Conservation (phyloP, 768 basidiomycete genomes). For the Arthromyces matolae region DNA sequence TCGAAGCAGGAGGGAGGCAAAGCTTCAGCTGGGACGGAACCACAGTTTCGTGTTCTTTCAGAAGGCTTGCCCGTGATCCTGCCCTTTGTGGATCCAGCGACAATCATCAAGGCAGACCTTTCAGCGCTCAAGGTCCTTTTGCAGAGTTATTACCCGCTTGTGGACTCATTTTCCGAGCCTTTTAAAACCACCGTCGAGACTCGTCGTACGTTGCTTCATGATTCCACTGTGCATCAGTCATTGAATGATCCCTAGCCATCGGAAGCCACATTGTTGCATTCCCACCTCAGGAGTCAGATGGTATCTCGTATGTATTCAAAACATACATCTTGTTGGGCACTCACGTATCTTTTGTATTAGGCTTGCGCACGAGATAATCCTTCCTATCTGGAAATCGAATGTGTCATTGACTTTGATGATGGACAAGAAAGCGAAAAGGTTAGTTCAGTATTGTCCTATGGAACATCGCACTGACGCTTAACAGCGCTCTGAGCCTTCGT, state of each 20-base stretch:
- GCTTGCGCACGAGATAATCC: slow-evolving; percentile 71
- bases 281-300: slow-evolving; percentile 46
- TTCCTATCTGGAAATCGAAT: slow-evolving; percentile 96
- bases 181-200: slow-evolving; percentile 54
- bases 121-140: slow-evolving; percentile 62
- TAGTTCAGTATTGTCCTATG: slow-evolving; percentile 12
- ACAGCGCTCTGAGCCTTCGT: slow-evolving; percentile 81
- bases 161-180: slow-evolving; percentile 56
- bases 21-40: slow-evolving; percentile 34
- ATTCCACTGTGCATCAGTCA: neutral
- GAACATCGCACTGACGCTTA: slow-evolving; percentile 1
- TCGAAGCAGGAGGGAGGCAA: slow-evolving; percentile 80
- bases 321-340: neutral
- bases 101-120: slow-evolving; percentile 59
- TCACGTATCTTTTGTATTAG: slow-evolving; percentile 32
- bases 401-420: slow-evolving; percentile 88
- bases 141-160: slow-evolving; percentile 76
- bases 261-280: slow-evolving; percentile 78
- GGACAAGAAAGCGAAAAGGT: slow-evolving; percentile 97
- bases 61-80: slow-evolving; percentile 84
- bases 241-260: slow-evolving; percentile 34
- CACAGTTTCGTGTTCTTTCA: slow-evolving; percentile 72
- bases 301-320: slow-evolving; percentile 49
- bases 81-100: slow-evolving; percentile 68
- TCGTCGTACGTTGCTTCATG: slow-evolving; percentile 42